Base-by-base conservation (phyloP, 2,329 filamentous ascomycete species). In the Colletotrichum phormii region DNA sequence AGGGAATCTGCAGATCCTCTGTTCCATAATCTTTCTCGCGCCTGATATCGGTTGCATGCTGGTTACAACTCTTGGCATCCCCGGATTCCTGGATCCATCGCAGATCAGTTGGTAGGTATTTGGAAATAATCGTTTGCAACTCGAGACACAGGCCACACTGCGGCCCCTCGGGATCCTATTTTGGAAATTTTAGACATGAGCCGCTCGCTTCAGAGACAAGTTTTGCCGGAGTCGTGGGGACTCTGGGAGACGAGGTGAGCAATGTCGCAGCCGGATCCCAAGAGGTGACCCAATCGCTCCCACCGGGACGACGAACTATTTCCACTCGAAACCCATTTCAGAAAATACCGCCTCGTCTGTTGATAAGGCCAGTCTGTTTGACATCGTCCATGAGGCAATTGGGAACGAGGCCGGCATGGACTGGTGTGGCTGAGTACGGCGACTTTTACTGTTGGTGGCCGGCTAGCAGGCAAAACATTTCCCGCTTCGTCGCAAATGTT, bases 11-110 rank as follows among this genome's bases (percentile, higher is more conserved):
- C 33, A 64, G 54, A 70, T 64, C 26, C 9, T 11, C 9, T 60
- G 65, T 72, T 70, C 59, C 70, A 57, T 22, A 46, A 29, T n/a
- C 54, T 64, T 49, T 49, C 42, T 49, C 26, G 33, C 26, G 54
- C 26, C 54, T 35, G 46, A 37, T 60, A 51, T 63, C 46, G 60
- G 46, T 64, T 57, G 60, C 60, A 64, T 33, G 42, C 57, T 64
- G 66, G 46, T 69, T 69, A 72, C 59, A 63, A 33, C 54, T 49
- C 54, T 64, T 70, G 66, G 46, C 65, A 72, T 26, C 60, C 65
- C 65, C 66, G n/a, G 59, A 49, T 70, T 70, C 46, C n/a, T 49
- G 51, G 53, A 24, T 51, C 13, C 24, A 53, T 60, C 31, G 33
- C 24, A 51, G 59, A 70, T 72, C 60, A 60, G 29, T 29, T 70